phyloP scores from a whole-genome alignment of 306 rosid genomes.

The Abrus pulchellus region DNA sequence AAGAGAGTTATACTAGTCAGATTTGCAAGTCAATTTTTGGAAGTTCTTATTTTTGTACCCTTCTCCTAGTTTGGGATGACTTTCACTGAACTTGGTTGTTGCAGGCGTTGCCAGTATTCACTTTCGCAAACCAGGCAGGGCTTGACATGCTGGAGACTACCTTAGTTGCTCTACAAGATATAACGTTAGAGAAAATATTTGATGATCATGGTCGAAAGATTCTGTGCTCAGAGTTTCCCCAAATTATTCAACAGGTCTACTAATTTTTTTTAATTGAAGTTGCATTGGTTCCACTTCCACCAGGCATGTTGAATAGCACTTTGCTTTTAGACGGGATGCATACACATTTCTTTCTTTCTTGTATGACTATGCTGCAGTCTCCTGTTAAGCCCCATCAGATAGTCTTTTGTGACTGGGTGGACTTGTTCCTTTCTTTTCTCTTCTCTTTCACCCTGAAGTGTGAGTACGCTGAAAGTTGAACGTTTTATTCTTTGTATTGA shows the following conservation, averaged over 20 bases:
- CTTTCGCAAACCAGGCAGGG: conserved; percentile 99
- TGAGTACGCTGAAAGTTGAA: conserved; percentile 1
- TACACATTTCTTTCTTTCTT: neutral
- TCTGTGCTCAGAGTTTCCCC: conserved; percentile 91
- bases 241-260: conserved; percentile 93
- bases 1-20: no score
- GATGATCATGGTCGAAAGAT: conserved; percentile 93
- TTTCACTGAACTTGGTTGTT: conserved; percentile 44
- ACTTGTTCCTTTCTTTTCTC: neutral
- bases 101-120: conserved; percentile 94
- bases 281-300: conserved; percentile 1
- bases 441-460: neutral
- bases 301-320: neutral
- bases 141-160: conserved; percentile 99
- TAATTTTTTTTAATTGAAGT: neutral
- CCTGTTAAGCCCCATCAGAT: neutral
- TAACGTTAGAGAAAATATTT: conserved; percentile 87
- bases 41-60: neutral
- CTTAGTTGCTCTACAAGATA: conserved; percentile 91
- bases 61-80: neutral
- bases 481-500: conserved; percentile 55
- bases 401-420: neutral
- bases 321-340: neutral
- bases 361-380: conserved; percentile 41
- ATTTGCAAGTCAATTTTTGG: neutral